Conservation (phyloP, 345 rosid genomes). For the Moricandia arvensis region DNA sequence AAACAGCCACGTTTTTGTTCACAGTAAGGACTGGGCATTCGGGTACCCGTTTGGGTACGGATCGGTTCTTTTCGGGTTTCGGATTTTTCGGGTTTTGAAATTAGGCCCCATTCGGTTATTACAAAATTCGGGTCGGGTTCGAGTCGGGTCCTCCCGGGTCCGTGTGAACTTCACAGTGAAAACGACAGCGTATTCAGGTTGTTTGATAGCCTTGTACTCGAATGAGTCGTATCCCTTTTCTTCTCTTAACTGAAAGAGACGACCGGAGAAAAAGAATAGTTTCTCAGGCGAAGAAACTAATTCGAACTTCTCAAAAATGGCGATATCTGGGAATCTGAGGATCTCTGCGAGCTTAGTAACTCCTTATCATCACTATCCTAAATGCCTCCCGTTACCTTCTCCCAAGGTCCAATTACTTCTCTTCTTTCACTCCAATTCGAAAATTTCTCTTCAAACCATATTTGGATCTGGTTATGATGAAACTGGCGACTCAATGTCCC, state of each 20-base stretch:
- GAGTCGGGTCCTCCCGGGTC: too few relatives aligned
- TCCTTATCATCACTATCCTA: conserved; percentile 44
- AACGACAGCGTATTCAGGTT: background rate
- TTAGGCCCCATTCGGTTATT: too few relatives aligned
- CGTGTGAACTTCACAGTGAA: too few relatives aligned
- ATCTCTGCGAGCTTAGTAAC: conserved; percentile 63
- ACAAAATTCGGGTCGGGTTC: too few relatives aligned
- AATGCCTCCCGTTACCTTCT: conserved; percentile 47
- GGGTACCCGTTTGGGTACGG: too few relatives aligned
- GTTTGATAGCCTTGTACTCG: conserved; percentile 1
- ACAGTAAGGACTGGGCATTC: too few relatives aligned
- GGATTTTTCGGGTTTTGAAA: too few relatives aligned
- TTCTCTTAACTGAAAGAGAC: conserved; percentile 2
- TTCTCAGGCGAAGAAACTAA: conserved; percentile 22
- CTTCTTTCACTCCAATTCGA: background rate
- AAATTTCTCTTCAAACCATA: background rate
- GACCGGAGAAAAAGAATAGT: conserved; percentile 1
- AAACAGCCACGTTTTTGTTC: background rate
- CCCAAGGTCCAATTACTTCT: conserved; percentile 50
- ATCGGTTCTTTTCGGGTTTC: too few relatives aligned
- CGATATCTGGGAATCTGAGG: conserved; percentile 64
- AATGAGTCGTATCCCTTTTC: background rate
- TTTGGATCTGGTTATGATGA: conserved; percentile 6
- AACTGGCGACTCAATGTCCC: background rate
- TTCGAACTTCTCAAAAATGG: conserved; percentile 42